These are phyloP conservation scores for Cucumis melo DNA, from an alignment of 306 rosid species.

Conservation along the genomic window DNA sequence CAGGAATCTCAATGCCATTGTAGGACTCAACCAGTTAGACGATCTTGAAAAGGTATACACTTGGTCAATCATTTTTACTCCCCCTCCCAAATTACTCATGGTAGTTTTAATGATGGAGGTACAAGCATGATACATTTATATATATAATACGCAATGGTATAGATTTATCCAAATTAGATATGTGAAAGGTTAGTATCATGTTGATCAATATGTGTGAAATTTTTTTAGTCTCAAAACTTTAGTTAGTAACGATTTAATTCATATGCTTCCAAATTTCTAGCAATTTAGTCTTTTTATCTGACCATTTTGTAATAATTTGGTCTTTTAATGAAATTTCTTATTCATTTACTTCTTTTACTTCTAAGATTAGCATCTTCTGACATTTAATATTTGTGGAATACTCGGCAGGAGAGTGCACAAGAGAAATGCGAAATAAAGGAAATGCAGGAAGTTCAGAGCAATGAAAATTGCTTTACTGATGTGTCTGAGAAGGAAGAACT, in stretches of 20 bases:
- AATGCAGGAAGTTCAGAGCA: slow-evolving; percentile 35
- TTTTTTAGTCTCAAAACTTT: neutral
- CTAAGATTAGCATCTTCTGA: neutral
- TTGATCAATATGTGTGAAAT: slow-evolving; percentile 18
- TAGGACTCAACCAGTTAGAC: slow-evolving; percentile 16
- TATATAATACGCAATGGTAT: neutral
- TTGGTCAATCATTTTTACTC: neutral
- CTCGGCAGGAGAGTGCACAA: slow-evolving; percentile 24
- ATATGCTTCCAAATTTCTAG: too few relatives aligned
- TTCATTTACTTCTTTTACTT: too few relatives aligned
- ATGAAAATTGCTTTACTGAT: slow-evolving; percentile 26
- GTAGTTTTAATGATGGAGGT: neutral
- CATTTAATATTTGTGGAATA: slow-evolving; percentile 22
- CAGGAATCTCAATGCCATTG: slow-evolving; percentile 13
- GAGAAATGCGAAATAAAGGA: slow-evolving; percentile 67
- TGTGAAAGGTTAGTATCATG: neutral
- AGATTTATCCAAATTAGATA: neutral
- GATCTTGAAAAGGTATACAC: slow-evolving; percentile 55
- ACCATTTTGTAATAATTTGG: too few relatives aligned
- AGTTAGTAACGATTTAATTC: too few relatives aligned
- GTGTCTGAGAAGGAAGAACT: slow-evolving; percentile 75
- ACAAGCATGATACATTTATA: neutral
- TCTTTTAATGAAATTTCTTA: too few relatives aligned
- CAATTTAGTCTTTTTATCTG: too few relatives aligned
- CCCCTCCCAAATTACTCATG: neutral